Base-by-base conservation (phyloP, 495 filamentous ascomycete species). In the Podospora appendiculata region DNA sequence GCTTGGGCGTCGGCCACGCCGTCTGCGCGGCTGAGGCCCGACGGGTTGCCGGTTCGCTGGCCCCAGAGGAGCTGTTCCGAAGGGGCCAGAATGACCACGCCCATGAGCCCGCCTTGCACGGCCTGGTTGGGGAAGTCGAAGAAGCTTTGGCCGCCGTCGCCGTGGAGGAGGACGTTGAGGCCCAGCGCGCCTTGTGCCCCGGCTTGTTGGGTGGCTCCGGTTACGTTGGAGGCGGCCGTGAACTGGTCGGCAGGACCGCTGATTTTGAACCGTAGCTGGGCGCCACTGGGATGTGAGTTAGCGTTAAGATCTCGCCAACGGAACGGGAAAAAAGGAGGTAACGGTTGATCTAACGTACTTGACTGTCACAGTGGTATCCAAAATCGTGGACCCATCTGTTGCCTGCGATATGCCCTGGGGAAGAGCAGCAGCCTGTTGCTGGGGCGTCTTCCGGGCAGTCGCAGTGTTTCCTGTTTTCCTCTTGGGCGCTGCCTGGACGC, bases 141-240 rank as follows among this genome's bases (percentile, higher is more conserved):
- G 68, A 78, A 78, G n/a, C 73, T 75, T 59, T 76, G 73, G n/a
- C 75, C 75, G 54, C 75, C 75, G 59, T 78, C 74, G 50, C 75
- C 74, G 64, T 78, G 75, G 3, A 78, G 64, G 19, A 78, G 71
- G 47, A 78, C 66, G 60, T 77, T 76, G 6, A 74, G 51, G 12
- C 71, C 75, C 2, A 71, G 53, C 2, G 64, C 53, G 32, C 73
- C 71, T 12, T 56, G 33, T 8, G 64, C 58, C 5, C 58, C 58
- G 25, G 66, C 64, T 0, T 48, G 41, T 19, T 66, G 53, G 11
- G 46, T 32, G 1, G 60, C 67, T 32, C 75, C 75, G 19, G 63
- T 46, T 6, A 79, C 65, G 46, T 68, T 65, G 4, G 72, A 65
- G 43, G 50, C 56, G 0, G 62, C 53, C 2, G 69, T 65, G 62